Base-by-base conservation (phyloP, 495 filamentous ascomycete genomes). In the Trichoderma gamsii region DNA sequence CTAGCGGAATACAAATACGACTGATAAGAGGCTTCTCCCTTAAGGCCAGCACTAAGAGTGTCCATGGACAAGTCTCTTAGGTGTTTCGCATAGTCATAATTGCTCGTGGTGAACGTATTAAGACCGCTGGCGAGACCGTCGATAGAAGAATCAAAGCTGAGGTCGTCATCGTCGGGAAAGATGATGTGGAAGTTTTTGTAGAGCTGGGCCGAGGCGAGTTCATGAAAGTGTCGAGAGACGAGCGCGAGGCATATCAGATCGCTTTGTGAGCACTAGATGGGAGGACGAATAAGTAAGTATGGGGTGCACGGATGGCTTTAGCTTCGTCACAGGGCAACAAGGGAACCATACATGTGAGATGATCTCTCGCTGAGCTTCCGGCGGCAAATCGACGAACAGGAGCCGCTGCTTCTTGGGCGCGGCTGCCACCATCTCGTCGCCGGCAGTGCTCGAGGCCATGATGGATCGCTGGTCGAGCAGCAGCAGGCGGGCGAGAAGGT, bases 111-210 rank as follows among this genome's bases (percentile, higher is more conserved):
- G 44, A 89, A 82, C 12, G 87, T 88, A 64, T 86, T 81, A 43
- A 89, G 76, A 8, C 85, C 82, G 25, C 79, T 80, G 0, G 85
- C 83, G 8, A 88, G 77, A 0, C 77, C 75, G 71, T 87, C 84
- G 51, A 85, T 79, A 11, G 79, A 76, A 18, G 74, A 77, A 52
- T 85, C 77, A 73, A 76, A 79, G 43, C 68, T 69, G 2, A 75
- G 73, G 64, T 84, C 82, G 69, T 83, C 80, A 41, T 86, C 84
- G 65, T 86, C 84, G 13, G 80, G 79, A 68, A 86, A 86, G 63
- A 85, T 77, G 65, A 86, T 86, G 66, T 79, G 76, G 69, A 88
- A 83, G 63, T 80, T 81, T 64, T 84, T 83, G 71, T 88, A 89
- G 18, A 89, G 76, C 69, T 84, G 77, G 66, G 80, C 77, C 66